Evolutionary conservation across 768 basidiomycete species (phyloP), one percentile per base, ranked within the genome.

Genomic region (Mycena chlorophos): DNA sequence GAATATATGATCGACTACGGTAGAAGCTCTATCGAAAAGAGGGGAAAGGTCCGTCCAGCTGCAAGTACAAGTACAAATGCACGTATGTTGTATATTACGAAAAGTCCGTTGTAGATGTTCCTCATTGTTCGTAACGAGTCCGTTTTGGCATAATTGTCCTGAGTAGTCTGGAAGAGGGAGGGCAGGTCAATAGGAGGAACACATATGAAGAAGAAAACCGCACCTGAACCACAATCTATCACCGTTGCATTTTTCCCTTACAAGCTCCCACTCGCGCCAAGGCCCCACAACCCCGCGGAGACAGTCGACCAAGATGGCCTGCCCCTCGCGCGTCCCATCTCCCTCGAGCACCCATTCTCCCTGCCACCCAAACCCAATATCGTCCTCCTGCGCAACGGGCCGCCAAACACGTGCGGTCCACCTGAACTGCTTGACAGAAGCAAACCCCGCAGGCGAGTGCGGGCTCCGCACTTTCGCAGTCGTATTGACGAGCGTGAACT

Each of bases 321-420:
- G 74, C 4, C 86, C 87, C 65, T 89, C 88, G 28, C 70, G 74
- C 17, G 89, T 91, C 1, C 89, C 90, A 51, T 89, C 87, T 1
- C 82, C 85, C 68, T 91, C 87, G n/a, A 91, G 73, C 14, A 89
- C 73, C 89, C 90, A 91, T 59, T 91, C 87, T 8, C 86, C 86
- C 28, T 78, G 73, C 85, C 90, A 88, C 4, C 65, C 62, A 65
- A 63, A 23, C 63, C 62, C 57, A 66, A 69, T 61, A 73, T 66
- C 67, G 71, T 59, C 66, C 66, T 69, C 63, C 64, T 29, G 67
- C 70, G 59, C 51, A 16, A 62, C 54, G 40, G 52, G 54, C 53
- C 72, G 72, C 55, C 73, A 71, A 16, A 84, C 69, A 30, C 75
- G 72, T 29, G 84, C 87, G 4, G 84, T 76, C 90, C 90, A 92